phyloP scores from a whole-genome alignment of 2,329 filamentous ascomycete species.

The Hirsutella thompsonii region DNA sequence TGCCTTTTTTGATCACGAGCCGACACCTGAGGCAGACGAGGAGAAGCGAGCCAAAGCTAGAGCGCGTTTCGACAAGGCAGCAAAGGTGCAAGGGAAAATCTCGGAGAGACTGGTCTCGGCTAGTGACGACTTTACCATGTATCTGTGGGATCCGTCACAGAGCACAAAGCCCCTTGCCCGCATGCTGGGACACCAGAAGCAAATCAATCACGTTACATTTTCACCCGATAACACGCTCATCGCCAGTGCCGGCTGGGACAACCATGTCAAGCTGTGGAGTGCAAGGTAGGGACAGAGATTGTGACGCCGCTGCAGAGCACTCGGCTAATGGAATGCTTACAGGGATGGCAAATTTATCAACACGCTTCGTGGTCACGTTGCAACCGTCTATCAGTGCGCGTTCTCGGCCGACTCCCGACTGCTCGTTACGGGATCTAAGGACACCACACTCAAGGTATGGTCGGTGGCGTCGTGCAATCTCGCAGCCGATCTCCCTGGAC shows the following conservation, averaged over 20 bases:
- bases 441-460: conserved; percentile 92
- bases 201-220: conserved; percentile 91
- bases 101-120: conserved; percentile 81
- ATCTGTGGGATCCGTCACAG: conserved; percentile 74
- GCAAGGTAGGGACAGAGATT: conserved; percentile 40
- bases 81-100: conserved; percentile 60
- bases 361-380: conserved; percentile 78
- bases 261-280: conserved; percentile 88
- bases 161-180: conserved; percentile 77
- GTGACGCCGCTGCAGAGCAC: background rate
- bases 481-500: conserved; percentile 68
- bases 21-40: conserved; percentile 52
- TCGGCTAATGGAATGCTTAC: conserved; percentile 5
- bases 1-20: conserved; percentile 72
- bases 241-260: conserved; percentile 84
- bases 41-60: conserved; percentile 64
- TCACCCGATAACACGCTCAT: conserved; percentile 81
- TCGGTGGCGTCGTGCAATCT: conserved; percentile 78
- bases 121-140: conserved; percentile 93
- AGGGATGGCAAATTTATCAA: conserved; percentile 67
- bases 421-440: conserved; percentile 77
- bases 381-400: conserved; percentile 80
- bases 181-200: conserved; percentile 89
- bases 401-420: conserved; percentile 90
- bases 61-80: conserved; percentile 75